Evolutionary conservation across 768 basidiomycete genomes (phyloP).

Genomic region (Naganishia vishniacii): DNA sequence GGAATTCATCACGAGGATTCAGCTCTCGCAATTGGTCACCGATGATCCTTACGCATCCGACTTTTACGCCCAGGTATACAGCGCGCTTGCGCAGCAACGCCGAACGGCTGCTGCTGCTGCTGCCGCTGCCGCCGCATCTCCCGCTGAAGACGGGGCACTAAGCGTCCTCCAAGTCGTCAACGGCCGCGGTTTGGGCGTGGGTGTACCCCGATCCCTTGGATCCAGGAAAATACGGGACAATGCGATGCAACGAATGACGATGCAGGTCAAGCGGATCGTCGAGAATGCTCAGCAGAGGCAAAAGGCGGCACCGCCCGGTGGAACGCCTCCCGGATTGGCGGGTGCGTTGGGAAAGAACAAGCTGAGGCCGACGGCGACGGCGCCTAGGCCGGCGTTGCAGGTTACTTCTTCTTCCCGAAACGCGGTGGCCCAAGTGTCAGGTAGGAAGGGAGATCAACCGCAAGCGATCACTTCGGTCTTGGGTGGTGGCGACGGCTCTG

Average conservation of each 20-base stretch:
- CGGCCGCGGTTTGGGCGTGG: constrained; percentile 73
- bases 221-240: constrained; percentile 21
- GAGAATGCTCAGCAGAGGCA: constrained; percentile 66
- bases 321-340: constrained; percentile 54
- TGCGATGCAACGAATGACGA: constrained; percentile 50
- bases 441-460: constrained; percentile 15
- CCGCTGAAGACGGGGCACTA: constrained; percentile 45
- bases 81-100: constrained; percentile 72
- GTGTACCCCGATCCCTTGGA: constrained; percentile 59
- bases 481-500: no score
- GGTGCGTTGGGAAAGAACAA: constrained; percentile 93
- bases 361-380: constrained; percentile 86
- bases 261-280: constrained; percentile 91
- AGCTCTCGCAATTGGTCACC: constrained; percentile 94
- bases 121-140: no score
- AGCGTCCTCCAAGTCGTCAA: constrained; percentile 71
- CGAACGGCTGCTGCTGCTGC: constrained; percentile 60
- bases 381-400: constrained; percentile 91
- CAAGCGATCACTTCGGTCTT: background rate
- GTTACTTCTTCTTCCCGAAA: constrained; percentile 56
- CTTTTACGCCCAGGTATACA: constrained; percentile 95
- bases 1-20: constrained; percentile 98
- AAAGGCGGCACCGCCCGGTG: constrained; percentile 10
- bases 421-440: constrained; percentile 24
- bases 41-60: constrained; percentile 97